These are phyloP conservation scores for Quercus engelmannii DNA, from an alignment of 306 rosid genomes.

Conservation along the genomic window DNA sequence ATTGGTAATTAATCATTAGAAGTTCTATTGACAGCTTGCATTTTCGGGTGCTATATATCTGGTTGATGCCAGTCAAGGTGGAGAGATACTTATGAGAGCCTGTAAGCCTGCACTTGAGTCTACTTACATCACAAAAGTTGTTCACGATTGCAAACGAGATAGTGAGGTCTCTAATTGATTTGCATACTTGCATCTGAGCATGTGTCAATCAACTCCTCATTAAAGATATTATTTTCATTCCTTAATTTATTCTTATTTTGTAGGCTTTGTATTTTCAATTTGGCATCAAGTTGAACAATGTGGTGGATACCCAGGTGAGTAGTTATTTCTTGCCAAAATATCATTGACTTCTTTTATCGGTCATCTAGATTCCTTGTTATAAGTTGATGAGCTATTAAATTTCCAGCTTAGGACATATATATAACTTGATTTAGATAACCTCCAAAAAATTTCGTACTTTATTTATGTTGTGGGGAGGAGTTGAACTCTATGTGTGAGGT, in stretches of 20 bases:
- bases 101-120: constrained; percentile 99
- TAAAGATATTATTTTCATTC: constrained; percentile 3
- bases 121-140: constrained; percentile 79
- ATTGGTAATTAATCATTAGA: too few relatives aligned
- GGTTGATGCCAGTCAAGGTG: constrained; percentile 91
- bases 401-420: too few relatives aligned
- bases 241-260: constrained; percentile 27
- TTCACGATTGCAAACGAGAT: constrained; percentile 99
- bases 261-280: constrained; percentile 96
- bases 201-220: background rate
- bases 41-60: constrained; percentile 91
- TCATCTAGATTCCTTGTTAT: background rate
- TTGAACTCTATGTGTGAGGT: background rate
- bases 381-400: background rate
- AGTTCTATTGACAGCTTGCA: constrained; percentile 64
- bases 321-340: background rate
- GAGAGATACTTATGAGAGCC: constrained; percentile 70
- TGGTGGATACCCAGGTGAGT: constrained; percentile 96
- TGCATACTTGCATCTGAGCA: constrained; percentile 11
- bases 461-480: too few relatives aligned
- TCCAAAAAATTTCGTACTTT: too few relatives aligned
- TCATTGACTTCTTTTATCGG: background rate
- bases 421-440: too few relatives aligned
- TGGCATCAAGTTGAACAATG: constrained; percentile 96
- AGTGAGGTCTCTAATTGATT: constrained; percentile 75